Conservation (phyloP, 2,329 filamentous ascomycete species). For the Westerdykella ornata region DNA sequence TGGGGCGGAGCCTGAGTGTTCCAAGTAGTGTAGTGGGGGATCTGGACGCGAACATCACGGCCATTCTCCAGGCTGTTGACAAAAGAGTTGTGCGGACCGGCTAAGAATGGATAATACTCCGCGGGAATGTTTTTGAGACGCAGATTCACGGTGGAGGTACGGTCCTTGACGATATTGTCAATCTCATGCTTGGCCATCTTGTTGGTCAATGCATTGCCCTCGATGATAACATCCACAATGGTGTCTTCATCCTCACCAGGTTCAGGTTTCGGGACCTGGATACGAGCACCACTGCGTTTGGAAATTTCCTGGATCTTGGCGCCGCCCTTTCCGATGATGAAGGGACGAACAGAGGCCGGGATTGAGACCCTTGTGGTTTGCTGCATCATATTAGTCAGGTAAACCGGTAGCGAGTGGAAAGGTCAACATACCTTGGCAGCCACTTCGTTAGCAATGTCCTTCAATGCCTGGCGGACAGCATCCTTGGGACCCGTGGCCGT, state of each 20-base stretch:
- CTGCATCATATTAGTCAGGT: conserved; percentile 32
- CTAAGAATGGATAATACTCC: conserved; percentile 93
- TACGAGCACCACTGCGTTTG: conserved; percentile 80
- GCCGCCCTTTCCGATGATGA: conserved; percentile 90
- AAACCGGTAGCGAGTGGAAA: neutral
- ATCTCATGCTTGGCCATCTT: conserved; percentile 79
- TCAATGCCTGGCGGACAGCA: conserved; percentile 77
- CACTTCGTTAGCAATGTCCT: conserved; percentile 81
- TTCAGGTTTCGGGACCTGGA: conserved; percentile 80
- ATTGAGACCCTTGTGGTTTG: conserved; percentile 69
- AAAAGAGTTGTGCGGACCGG: conserved; percentile 65
- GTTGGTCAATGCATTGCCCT: conserved; percentile 84
- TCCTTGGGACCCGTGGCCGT: conserved; percentile 79
- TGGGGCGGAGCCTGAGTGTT: conserved; percentile 60
- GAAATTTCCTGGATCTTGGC: conserved; percentile 84
- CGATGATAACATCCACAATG: conserved; percentile 77
- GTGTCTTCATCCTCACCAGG: conserved; percentile 71
- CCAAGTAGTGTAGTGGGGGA: conserved; percentile 77
- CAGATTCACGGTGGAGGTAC: conserved; percentile 72
- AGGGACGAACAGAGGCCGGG: conserved; percentile 72
- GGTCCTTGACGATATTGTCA: conserved; percentile 78
- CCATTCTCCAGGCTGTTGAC: conserved; percentile 63
- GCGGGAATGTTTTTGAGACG: conserved; percentile 78
- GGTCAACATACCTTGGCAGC: conserved; percentile 63
- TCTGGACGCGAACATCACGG: conserved; percentile 70